Conservation (phyloP, 495 filamentous ascomycete species). For the Xylaria acuta region DNA sequence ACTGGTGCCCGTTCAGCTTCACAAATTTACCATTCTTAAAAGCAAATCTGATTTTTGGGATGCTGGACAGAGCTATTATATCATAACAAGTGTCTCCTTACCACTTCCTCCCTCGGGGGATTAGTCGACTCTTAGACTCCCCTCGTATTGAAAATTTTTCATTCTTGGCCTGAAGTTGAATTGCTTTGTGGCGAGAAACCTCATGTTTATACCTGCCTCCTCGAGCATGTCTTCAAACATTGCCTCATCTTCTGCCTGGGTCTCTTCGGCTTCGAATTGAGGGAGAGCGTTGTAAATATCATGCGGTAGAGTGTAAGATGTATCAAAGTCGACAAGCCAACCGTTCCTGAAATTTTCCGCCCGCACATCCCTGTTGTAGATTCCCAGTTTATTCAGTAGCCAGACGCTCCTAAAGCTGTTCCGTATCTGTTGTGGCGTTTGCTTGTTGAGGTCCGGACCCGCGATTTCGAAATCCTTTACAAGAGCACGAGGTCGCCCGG, state of each 20-base stretch:
- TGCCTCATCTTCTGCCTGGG: neutral
- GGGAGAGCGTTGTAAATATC: neutral
- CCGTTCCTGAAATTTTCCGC: neutral
- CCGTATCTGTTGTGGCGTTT: neutral
- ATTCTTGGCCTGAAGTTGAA: neutral
- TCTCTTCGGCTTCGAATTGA: neutral
- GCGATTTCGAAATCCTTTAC: constrained; percentile 1
- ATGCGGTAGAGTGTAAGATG: neutral
- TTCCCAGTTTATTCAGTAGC: neutral
- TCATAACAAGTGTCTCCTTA: neutral
- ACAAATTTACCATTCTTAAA: too few relatives aligned
- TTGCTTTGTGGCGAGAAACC: neutral
- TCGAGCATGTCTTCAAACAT: neutral
- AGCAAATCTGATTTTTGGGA: too few relatives aligned
- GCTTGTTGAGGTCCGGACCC: neutral
- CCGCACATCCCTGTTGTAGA: neutral
- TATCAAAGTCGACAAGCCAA: constrained; percentile 1
- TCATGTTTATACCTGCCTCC: neutral
- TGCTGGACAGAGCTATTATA: too few relatives aligned
- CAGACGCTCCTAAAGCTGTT: neutral
- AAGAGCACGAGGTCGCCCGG: neutral
- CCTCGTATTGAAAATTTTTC: neutral
- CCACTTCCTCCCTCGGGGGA: neutral
- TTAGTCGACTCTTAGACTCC: neutral
- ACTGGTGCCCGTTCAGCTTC: too few relatives aligned